Evolutionary conservation across 2,329 filamentous ascomycete genomes (phyloP).

Genomic region (Exophiala spinifera): DNA sequence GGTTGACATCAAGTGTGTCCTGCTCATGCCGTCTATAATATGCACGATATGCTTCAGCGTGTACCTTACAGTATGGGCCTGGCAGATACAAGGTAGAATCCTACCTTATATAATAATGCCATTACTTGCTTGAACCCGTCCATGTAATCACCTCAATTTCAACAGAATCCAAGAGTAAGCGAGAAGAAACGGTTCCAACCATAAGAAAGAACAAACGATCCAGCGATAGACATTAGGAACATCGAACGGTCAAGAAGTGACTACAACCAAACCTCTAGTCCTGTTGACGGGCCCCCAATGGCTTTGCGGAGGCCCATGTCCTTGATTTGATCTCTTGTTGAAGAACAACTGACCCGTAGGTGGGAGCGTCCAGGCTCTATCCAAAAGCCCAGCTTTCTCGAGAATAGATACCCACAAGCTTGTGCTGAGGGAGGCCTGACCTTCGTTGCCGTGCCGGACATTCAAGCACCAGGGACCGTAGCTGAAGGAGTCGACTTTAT

Average conservation of each 20-base stretch:
- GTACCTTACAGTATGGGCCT: too few relatives aligned
- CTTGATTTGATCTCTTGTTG: slow-evolving; percentile 10
- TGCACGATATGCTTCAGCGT: background rate
- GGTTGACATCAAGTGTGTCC: background rate
- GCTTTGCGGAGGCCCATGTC: slow-evolving; percentile 20
- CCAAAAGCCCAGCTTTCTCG: slow-evolving; percentile 12
- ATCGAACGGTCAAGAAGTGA: background rate
- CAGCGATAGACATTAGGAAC: background rate
- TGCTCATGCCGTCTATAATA: background rate
- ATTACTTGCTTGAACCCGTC: too few relatives aligned
- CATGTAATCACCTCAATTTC: too few relatives aligned
- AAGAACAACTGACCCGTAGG: slow-evolving; percentile 11
- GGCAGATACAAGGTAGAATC: too few relatives aligned
- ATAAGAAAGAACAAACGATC: too few relatives aligned
- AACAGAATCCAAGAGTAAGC: too few relatives aligned
- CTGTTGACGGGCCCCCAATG: slow-evolving; percentile 22
- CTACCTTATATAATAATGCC: too few relatives aligned
- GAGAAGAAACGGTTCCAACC: too few relatives aligned
- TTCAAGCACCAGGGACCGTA: slow-evolving; percentile 19
- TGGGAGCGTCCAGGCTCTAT: slow-evolving; percentile 17
- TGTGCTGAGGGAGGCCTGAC: slow-evolving; percentile 8
- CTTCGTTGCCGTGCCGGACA: slow-evolving; percentile 13
- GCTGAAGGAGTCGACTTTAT: slow-evolving; percentile 17
- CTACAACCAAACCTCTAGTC: slow-evolving; percentile 12
- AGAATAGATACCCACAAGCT: slow-evolving; percentile 7